phyloP scores from a whole-genome alignment of 768 basidiomycete species.

The Myochromella boudieri region DNA sequence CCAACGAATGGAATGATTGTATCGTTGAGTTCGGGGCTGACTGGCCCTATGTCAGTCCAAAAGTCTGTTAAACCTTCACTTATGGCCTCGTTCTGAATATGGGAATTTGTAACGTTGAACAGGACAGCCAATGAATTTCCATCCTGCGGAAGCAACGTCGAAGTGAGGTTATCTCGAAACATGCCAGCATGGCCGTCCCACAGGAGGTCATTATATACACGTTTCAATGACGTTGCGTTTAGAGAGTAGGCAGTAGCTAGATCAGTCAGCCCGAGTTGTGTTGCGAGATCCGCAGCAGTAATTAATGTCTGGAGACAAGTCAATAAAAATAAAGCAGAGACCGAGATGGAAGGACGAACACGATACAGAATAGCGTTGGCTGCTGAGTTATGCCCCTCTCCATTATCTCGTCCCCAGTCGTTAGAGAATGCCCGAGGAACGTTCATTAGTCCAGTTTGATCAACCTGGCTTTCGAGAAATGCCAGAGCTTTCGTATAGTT shows the following conservation, averaged over 20 bases:
- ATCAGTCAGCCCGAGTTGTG: constrained; percentile 21
- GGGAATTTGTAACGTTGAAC: constrained; percentile 41
- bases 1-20: constrained; percentile 54
- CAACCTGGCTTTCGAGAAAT: constrained; percentile 42
- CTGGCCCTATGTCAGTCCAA: constrained; percentile 48
- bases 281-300: constrained; percentile 35
- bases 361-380: constrained; percentile 46
- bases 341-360: constrained; percentile 19
- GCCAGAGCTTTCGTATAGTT: constrained; percentile 40
- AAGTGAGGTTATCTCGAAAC: constrained; percentile 46
- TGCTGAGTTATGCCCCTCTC: constrained; percentile 46
- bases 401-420: constrained; percentile 49
- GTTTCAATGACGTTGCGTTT: constrained; percentile 39
- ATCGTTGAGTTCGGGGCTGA: constrained; percentile 50
- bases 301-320: constrained; percentile 27
- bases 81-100: constrained; percentile 38
- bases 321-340: background rate
- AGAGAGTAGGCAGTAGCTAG: constrained; percentile 25
- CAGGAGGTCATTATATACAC: constrained; percentile 38
- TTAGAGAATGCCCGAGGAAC: constrained; percentile 39
- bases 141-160: constrained; percentile 45
- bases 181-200: constrained; percentile 43
- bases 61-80: constrained; percentile 43
- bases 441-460: constrained; percentile 37
- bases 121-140: constrained; percentile 49